Evolutionary conservation across 2,329 filamentous ascomycete species (phyloP).

Genomic region (Alternaria conjuncta): DNA sequence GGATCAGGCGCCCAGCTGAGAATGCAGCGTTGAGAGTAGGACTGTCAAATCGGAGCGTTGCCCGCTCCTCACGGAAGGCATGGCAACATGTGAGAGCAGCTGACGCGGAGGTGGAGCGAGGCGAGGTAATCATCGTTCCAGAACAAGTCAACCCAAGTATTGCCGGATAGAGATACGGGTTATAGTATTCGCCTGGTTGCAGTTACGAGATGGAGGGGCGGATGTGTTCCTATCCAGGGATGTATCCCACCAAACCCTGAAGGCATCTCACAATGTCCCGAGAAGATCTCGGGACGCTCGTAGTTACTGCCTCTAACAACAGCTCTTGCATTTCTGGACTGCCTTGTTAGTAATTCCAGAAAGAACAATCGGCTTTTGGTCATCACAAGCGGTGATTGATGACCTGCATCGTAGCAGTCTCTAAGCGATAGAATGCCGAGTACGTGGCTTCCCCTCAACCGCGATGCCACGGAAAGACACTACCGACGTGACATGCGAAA

Average conservation of each 20-base stretch:
- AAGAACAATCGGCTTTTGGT: not conserved
- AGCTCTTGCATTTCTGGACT: not conserved
- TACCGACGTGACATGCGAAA: conserved; percentile 15
- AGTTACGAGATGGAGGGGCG: conserved; percentile 6
- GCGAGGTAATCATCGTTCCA: conserved; percentile 23
- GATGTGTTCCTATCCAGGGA: conserved; percentile 4
- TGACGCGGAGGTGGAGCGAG: conserved; percentile 28
- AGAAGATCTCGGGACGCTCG: not conserved
- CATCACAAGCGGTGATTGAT: not conserved
- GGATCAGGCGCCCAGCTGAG: conserved; percentile 8
- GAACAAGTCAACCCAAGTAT: conserved; percentile 14
- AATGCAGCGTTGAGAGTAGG: not conserved
- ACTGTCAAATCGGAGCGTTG: conserved; percentile 9
- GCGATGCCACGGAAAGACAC: conserved; percentile 17
- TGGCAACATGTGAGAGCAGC: conserved; percentile 19
- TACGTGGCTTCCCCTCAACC: conserved; percentile 40
- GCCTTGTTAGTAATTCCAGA: not conserved
- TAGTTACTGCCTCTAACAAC: not conserved
- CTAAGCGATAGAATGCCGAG: conserved; percentile 8
- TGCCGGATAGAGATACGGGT: conserved; percentile 21
- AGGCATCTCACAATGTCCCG: not conserved
- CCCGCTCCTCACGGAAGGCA: conserved; percentile 5
- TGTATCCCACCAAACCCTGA: not conserved
- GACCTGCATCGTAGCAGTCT: not conserved
- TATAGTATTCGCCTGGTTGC: conserved; percentile 23